phyloP scores from a whole-genome alignment of 495 filamentous ascomycete genomes.

The Xylaria venustula region DNA sequence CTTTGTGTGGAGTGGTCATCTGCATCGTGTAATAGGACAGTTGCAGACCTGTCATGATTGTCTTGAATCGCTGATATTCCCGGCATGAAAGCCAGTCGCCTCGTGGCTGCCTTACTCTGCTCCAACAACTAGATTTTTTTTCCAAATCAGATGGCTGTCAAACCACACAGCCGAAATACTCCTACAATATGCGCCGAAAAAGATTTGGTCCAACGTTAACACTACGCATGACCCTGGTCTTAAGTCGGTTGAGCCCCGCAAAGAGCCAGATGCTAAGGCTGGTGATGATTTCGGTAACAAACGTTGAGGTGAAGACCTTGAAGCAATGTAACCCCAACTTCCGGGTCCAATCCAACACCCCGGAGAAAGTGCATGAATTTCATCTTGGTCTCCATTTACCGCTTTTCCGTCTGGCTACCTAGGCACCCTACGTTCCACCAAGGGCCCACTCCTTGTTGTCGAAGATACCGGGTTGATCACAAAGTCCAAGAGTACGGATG shows the following conservation, averaged over 20 bases:
- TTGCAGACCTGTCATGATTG: neutral
- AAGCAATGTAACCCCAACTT: neutral
- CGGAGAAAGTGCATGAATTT: neutral
- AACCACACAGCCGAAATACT: no score
- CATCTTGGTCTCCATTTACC: neutral
- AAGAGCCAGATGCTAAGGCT: neutral
- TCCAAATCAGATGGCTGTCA: neutral
- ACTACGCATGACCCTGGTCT: neutral
- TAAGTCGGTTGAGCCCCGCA: neutral
- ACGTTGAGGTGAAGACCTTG: neutral
- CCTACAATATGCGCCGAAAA: no score
- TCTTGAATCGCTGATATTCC: neutral
- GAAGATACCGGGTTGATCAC: no score
- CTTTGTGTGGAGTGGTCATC: neutral
- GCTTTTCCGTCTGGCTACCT: neutral
- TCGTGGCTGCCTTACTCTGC: constrained; percentile 3
- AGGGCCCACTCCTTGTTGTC: no score
- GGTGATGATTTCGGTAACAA: neutral
- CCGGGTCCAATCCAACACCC: neutral
- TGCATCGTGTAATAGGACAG: neutral
- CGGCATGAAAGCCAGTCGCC: constrained; percentile 3
- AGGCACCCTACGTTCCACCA: no score
- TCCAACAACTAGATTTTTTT: neutral
- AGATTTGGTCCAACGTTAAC: no score
- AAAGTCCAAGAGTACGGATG: no score